Evolutionary conservation across 2,329 filamentous ascomycete genomes (phyloP), one percentile per base, ranked within the genome.

Genomic region (Pseudogymnoascus sp.): DNA sequence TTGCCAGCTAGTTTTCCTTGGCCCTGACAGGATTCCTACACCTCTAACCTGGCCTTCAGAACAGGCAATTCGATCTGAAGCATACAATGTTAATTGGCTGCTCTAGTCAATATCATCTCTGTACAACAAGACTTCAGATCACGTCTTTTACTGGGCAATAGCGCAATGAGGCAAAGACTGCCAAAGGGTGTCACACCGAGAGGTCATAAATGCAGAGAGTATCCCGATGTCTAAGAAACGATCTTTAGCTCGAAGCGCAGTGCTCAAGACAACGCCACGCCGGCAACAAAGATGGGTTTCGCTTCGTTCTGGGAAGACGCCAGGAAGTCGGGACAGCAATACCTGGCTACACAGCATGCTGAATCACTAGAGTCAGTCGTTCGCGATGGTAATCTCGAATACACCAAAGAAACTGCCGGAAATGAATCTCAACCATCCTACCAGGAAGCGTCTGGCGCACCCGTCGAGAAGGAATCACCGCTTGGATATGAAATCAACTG

Each of bases 371-470:
- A 33, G n/a, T 55, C 45, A 19, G 45, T 55, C 26, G 26, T 55
- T 55, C 45, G 60, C n/a, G 65, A 66, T 61, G 66, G 66, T 8
- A 52, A 43, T 39, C 61, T 69, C 1, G 66, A 67, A 11, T 69
- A 65, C 31, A 62, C 64, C 16, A 64, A 66, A 16, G 67, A 67
- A 39, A 63, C 60, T 37, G 80, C 77, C 0, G 79, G 77, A 3
- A 86, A 86, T 66, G 78, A 76, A 19, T 31, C 45, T 33, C 45
- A 14, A 74, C 78, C 4, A 72, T 76, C 58, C 72, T 85, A 85
- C 66, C 84, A 87, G 67, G 84, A 87, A 68, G 83, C 82, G 0
- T 77, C 78, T 6, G 85, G 85, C 38, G 85, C 85, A 0, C 85
- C 85, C 0, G 82, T 87, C 3, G 85, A 87, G 70, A 73, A 72